These are phyloP conservation scores for Cladosporium halotolerans DNA, from an alignment of 2,329 filamentous ascomycete genomes.

Conservation along the genomic window DNA sequence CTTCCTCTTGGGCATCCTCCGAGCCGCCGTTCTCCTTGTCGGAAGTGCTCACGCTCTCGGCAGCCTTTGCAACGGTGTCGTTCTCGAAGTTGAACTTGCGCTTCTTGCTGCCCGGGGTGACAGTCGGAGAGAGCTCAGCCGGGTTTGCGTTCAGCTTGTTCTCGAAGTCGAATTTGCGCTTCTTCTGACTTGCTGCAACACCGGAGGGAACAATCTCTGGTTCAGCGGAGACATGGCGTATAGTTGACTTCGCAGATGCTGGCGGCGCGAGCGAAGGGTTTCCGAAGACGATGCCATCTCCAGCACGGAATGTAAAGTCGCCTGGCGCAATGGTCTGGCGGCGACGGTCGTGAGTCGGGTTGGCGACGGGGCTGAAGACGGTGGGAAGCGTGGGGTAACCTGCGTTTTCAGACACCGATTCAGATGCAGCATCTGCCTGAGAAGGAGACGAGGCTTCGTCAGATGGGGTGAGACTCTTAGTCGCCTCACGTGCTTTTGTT, in stretches of 20 bases:
- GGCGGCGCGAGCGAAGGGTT: constrained; percentile 26
- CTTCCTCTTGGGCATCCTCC: constrained; percentile 25
- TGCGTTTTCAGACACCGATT: constrained; percentile 9
- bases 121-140: constrained; percentile 15
- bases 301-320: constrained; percentile 46
- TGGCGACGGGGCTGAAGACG: constrained; percentile 20
- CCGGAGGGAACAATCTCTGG: constrained; percentile 22
- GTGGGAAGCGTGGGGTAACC: constrained; percentile 17
- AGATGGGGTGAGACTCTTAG: constrained; percentile 19
- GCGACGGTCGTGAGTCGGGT: constrained; percentile 29
- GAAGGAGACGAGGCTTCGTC: constrained; percentile 17
- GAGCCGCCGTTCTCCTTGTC: constrained; percentile 41
- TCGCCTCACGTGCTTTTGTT: constrained; percentile 38
- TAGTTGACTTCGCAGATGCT: constrained; percentile 32
- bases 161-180: constrained; percentile 39
- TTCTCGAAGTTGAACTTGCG: constrained; percentile 38
- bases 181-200: constrained; percentile 37
- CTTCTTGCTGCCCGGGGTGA: constrained; percentile 33
- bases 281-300: constrained; percentile 40
- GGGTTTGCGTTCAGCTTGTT: constrained; percentile 27
- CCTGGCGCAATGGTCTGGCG: constrained; percentile 32
- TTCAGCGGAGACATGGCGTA: constrained; percentile 39
- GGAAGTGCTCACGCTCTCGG: constrained; percentile 18
- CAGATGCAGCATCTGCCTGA: background rate
- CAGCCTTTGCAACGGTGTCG: constrained; percentile 23